Evolutionary conservation across 1,284 basidiomycete genomes (phyloP).

Genomic region (Pseudozyma sp.): DNA sequence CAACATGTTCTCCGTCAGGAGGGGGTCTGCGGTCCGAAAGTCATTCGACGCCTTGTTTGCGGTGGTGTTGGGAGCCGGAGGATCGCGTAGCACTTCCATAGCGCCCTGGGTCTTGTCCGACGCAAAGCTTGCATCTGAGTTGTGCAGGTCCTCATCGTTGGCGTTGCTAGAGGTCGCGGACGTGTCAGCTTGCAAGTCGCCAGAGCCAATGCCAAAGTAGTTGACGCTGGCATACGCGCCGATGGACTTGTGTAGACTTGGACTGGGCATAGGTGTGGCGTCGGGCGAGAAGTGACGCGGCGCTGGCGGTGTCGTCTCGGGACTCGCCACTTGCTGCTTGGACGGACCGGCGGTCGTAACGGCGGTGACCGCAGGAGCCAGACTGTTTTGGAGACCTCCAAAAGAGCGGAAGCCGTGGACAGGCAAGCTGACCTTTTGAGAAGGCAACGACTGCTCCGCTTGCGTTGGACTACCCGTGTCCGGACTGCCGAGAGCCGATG

Average conservation of each 20-base stretch:
- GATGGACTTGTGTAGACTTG: conserved; percentile 45
- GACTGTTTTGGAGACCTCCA: conserved; percentile 50
- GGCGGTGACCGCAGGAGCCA: conserved; percentile 17
- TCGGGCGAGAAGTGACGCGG: conserved; percentile 44
- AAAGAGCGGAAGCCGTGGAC: conserved; percentile 61
- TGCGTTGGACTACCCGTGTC: conserved; percentile 9
- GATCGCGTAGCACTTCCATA: conserved; percentile 34
- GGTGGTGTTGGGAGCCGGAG: background rate
- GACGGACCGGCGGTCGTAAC: background rate
- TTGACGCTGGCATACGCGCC: conserved; percentile 31
- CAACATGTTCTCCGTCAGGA: background rate
- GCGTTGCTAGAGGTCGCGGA: background rate
- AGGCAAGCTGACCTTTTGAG: conserved; percentile 49
- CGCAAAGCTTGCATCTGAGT: background rate
- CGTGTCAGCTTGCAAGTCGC: background rate
- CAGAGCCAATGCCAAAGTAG: conserved; percentile 40
- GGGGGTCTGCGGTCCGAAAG: conserved; percentile 9
- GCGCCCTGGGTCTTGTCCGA: conserved; percentile 10
- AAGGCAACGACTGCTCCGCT: conserved; percentile 4
- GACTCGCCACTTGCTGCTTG: conserved; percentile 5
- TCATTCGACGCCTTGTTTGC: conserved; percentile 3
- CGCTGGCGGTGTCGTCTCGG: conserved; percentile 30
- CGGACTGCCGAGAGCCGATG: conserved; percentile 19
- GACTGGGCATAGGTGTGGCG: conserved; percentile 60
- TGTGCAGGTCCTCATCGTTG: background rate